phyloP scores from a whole-genome alignment of 2,329 filamentous ascomycete species.

The Epichloe typhina region DNA sequence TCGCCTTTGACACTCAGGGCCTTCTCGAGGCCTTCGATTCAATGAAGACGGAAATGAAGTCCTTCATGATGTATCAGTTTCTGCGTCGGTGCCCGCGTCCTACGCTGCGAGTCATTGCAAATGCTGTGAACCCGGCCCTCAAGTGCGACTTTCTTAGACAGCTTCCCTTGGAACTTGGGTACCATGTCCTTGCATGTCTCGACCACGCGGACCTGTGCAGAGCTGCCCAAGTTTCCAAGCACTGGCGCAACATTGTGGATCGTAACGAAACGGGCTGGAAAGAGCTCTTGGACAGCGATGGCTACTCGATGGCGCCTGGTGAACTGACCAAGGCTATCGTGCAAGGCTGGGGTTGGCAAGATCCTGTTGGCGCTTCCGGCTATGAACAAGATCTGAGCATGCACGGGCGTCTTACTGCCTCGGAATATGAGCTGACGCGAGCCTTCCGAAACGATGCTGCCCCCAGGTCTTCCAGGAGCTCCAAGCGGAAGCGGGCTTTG shows the following conservation, averaged over 20 bases:
- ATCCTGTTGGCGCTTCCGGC: constrained; percentile 60
- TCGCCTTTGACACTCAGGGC: constrained; percentile 66
- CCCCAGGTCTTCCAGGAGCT: constrained; percentile 30
- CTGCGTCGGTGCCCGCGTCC: constrained; percentile 77
- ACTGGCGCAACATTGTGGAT: constrained; percentile 84
- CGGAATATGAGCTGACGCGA: constrained; percentile 38
- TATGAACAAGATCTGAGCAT: constrained; percentile 70
- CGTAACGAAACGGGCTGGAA: constrained; percentile 95
- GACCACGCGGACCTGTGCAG: constrained; percentile 77
- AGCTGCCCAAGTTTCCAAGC: constrained; percentile 84
- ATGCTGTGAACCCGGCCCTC: constrained; percentile 82
- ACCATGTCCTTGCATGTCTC: constrained; percentile 79
- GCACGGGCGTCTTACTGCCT: constrained; percentile 36
- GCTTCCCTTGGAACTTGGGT: constrained; percentile 72
- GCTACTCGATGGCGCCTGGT: constrained; percentile 62
- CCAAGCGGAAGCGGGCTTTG: constrained; percentile 43
- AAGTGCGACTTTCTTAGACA: constrained; percentile 87
- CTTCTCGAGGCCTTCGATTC: constrained; percentile 86
- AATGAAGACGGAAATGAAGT: constrained; percentile 84
- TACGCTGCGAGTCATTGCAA: constrained; percentile 78
- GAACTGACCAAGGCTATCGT: constrained; percentile 76
- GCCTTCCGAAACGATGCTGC: constrained; percentile 27
- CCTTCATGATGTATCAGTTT: constrained; percentile 93
- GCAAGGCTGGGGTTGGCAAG: constrained; percentile 97
- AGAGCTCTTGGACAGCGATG: constrained; percentile 73